Evolutionary conservation across 2,329 filamentous ascomycete species (phyloP), one percentile per base, ranked within the genome.

Genomic region (Phialemonium atrogriseum): DNA sequence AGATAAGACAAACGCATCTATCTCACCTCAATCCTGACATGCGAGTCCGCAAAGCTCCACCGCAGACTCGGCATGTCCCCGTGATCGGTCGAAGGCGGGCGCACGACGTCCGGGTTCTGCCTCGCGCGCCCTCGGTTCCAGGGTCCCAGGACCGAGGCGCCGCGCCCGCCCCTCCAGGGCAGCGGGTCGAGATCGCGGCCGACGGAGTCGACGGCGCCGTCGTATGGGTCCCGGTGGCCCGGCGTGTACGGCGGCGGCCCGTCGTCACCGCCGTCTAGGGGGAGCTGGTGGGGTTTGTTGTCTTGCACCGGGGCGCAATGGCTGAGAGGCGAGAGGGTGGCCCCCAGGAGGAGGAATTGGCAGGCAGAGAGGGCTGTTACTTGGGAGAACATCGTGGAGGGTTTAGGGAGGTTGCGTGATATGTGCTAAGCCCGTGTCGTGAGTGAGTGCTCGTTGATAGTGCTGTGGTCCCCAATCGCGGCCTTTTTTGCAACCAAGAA

Each of bases 1-100:
- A n/a, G n/a, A n/a, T n/a, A n/a, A n/a, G n/a, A n/a, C n/a, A n/a
- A n/a, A n/a, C n/a, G n/a, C n/a, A n/a, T n/a, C n/a, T 14, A 7
- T 28, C 27, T 20, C 19, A 74, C 73, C 62, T 78, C 73, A 32
- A 79, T 79, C 21, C 74, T 61, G 10, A 74, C 65, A 45, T 79
- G 74, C 4, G 73, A 78, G 45, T 79, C 74, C 2, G 70, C 71
- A 46, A 79, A 79, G 38, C 73, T 77, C 81, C 81, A 86, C 38
- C 78, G 68, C 71, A 85, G 76, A 53, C 84, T 85, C 30, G 69
- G 58, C 50, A 86, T 63, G 43, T 70, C 73, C 20, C 81, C 81
- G 52, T 78, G 73, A 47, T 87, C 82, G 6, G 81, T 86, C 48
- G 72, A 77, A 1, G 81, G 81, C 12, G 82, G 80, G 13, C 81